These are phyloP conservation scores for Cocos nucifera DNA, from an alignment of 176 grass and related monocot genomes.

Conservation along the genomic window DNA sequence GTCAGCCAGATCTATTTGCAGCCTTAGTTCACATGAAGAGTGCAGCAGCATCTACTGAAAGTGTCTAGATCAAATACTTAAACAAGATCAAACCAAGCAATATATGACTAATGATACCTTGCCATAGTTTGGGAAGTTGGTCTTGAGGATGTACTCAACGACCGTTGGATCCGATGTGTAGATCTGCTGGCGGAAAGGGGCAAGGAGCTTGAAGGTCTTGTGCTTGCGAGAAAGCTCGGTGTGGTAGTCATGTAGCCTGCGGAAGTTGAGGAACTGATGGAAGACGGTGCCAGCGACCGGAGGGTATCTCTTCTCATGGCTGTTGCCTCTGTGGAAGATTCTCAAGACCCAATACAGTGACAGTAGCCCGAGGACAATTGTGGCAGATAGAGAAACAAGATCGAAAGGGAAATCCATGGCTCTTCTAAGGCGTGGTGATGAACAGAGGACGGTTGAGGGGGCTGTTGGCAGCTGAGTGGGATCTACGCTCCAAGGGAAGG, in stretches of 20 bases:
- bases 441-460: no score
- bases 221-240: constrained; percentile 27
- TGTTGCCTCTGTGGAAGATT: not conserved
- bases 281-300: constrained; percentile 47
- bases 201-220: constrained; percentile 41
- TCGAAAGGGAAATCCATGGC: no score
- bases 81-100: no score
- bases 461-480: no score
- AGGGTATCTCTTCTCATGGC: constrained; percentile 13
- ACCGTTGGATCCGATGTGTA: constrained; percentile 48
- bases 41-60: no score
- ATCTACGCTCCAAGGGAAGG: no score
- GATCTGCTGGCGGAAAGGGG: constrained; percentile 23
- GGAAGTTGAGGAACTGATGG: constrained; percentile 43
- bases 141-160: constrained; percentile 42
- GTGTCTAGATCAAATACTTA: no score
- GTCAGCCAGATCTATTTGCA: no score
- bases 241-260: constrained; percentile 53
- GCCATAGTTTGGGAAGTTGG: constrained; percentile 54
- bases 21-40: no score
- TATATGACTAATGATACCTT: constrained; percentile 18
- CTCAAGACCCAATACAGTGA: constrained; percentile 4
- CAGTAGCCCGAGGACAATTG: constrained; percentile 11
- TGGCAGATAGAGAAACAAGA: not conserved
- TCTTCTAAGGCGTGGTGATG: no score